Percentiles rank a stretch among this genome's conserved stretches.
phyloP scores from a whole-genome alignment of 345 rosid species.

The Salix viminalis region DNA sequence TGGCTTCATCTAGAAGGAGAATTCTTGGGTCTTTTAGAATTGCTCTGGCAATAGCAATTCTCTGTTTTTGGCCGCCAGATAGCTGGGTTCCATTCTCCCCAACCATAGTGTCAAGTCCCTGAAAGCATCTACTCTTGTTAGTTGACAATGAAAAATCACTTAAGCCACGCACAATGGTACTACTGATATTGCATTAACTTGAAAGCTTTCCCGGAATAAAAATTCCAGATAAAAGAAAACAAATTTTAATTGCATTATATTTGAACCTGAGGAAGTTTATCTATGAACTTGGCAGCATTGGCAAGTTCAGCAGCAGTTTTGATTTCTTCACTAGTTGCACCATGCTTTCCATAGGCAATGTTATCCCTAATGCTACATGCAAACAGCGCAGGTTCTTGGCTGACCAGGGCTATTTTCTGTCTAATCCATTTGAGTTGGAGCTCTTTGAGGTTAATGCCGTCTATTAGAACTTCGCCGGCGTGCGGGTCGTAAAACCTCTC shows the following conservation, averaged over 20 bases:
- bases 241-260: neutral
- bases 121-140: neutral
- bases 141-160: too few relatives aligned
- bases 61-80: slow-evolving; percentile 33
- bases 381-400: slow-evolving; percentile 18
- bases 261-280: slow-evolving; percentile 11
- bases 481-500: slow-evolving; percentile 20
- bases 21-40: slow-evolving; percentile 25
- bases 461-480: slow-evolving; percentile 14
- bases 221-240: neutral
- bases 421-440: slow-evolving; percentile 16
- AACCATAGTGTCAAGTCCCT: slow-evolving; percentile 25
- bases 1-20: slow-evolving; percentile 30
- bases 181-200: neutral
- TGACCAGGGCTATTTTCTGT: slow-evolving; percentile 11
- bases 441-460: slow-evolving; percentile 15
- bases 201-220: neutral
- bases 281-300: slow-evolving; percentile 18
- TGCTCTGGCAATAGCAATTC: slow-evolving; percentile 29
- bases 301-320: slow-evolving; percentile 15
- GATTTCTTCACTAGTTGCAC: slow-evolving; percentile 13
- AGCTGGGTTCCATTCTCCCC: slow-evolving; percentile 26
- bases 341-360: slow-evolving; percentile 13
- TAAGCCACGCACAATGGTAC: too few relatives aligned
- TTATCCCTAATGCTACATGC: slow-evolving; percentile 14